These are phyloP conservation scores for Orbilia brochopaga DNA, from an alignment of 2,329 filamentous ascomycete genomes.

Conservation along the genomic window DNA sequence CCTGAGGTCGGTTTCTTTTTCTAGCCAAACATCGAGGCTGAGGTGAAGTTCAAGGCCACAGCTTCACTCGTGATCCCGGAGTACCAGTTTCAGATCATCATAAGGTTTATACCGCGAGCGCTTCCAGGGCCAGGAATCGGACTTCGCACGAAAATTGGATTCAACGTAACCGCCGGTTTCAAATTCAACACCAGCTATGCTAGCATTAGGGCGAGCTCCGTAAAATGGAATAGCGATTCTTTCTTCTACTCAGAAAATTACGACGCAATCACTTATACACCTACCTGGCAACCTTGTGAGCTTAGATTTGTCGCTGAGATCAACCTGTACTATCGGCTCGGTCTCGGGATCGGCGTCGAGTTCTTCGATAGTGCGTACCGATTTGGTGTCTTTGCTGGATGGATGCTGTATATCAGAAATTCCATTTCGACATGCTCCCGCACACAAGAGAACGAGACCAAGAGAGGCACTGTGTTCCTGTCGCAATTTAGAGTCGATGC, in stretches of 20 bases:
- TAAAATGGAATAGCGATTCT: not conserved
- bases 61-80: slow-evolving; percentile 3
- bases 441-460: not conserved
- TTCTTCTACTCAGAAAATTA: not conserved
- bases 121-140: slow-evolving; percentile 5
- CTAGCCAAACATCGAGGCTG: slow-evolving; percentile 6
- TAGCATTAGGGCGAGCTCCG: not conserved
- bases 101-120: slow-evolving; percentile 1
- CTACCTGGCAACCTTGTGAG: not conserved
- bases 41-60: slow-evolving; percentile 1
- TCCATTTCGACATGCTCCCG: not conserved
- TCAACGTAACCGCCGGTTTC: slow-evolving; percentile 4
- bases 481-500: slow-evolving; percentile 13
- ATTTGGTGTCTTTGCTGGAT: slow-evolving; percentile 12
- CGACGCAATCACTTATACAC: not conserved
- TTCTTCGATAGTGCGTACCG: not conserved
- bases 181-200: slow-evolving; percentile 1
- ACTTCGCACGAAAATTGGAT: slow-evolving; percentile 1
- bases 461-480: not conserved
- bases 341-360: slow-evolving; percentile 6
- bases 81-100: not conserved
- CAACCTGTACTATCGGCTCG: slow-evolving; percentile 10
- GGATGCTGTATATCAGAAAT: slow-evolving; percentile 10
- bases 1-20: slow-evolving; percentile 14
- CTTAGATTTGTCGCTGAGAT: not conserved